Evolutionary conservation across 2,329 filamentous ascomycete species (phyloP), one percentile per base, ranked within the genome.

Genomic region (Cladophialophora exuberans): DNA sequence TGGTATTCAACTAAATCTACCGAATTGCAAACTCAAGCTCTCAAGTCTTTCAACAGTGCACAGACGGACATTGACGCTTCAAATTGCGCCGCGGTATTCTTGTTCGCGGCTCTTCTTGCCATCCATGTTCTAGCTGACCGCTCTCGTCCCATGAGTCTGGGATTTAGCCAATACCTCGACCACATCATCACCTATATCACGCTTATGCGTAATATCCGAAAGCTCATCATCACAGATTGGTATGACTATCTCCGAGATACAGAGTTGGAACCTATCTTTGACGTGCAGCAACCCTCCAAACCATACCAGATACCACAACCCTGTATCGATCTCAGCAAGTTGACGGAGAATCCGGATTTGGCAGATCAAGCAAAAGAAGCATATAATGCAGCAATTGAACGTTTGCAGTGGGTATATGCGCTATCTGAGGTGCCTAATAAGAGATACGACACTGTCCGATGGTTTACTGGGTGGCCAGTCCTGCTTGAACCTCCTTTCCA

Each of bases 401-500:
- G 56, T 18, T 28, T 59, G 26, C 52, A 56, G 3, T 59, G 56
- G 56, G 26, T 36, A 17, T 59, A 52, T 46, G 52, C 44, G 9
- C 9, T 52, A 5, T 50, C 56, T 3, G 23, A 39, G 3, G 44
- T 48, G 36, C 47, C 41, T 15, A 22, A 48, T 6, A 25, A 45
- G 31, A 43, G 11, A 15, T 44, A 52, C n/a, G 28, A 13, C 15
- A 60, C 52, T 20, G 39, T 50, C 17, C 43, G 42, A 15, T 59
- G 36, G 36, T 23, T 59, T 31, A 17, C 52, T 17, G 52, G 45
- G 3, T 59, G 56, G 56, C 56, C 56, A 15, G 41, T 56, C 13
- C 56, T 56, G 43, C 42, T 59, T 17, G 35, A n/a, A 4, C 26
- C 59, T 10, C 64, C 65, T 3, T 74, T 67, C 46, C 57, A 68